Base-by-base conservation (phyloP, 164 flowering plant genomes). In the Nymphaea colorata region DNA sequence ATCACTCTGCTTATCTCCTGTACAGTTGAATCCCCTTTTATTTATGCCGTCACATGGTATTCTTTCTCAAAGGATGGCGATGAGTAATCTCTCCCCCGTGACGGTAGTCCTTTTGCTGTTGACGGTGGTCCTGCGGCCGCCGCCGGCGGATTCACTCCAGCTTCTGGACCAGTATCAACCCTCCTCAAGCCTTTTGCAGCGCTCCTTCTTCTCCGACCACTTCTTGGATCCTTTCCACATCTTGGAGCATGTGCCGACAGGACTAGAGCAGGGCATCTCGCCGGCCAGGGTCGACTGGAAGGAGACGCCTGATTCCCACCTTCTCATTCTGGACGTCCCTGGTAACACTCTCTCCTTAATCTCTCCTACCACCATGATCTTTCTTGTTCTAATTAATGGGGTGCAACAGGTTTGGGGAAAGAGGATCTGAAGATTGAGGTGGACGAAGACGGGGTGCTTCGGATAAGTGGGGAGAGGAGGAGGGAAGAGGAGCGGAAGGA, bases 401-500 rank as follows among this genome's bases (percentile, higher is more conserved):
- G 41, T 55, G 41, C 11, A 10, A 16, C 43, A 57, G 70, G 74
- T 16, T 14, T 72, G 36, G 67, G 43, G 64, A 72, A 64, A 59
- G 70, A 67, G 67, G 67, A 72, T 43, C 1, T 67, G 67, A 67
- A 67, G 63, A 64, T 67, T 0, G 67, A 67, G 59, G 67, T 72
- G 44, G 67, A 64, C 11, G 70, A 67, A 53, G 61, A 57, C 47
- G 12, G 67, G 59, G n/a, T 64, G 57, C 17, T 67, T 55, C n/a
- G 64, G 25, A 67, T 67, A 43, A 67, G 70, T 2, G 70, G 74
- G 43, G 74, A 67, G 59, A 62, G 75, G 60, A 44, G 44, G 57
- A 67, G 51, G 14, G 78, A 69, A 42, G 66, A 62, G 47, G 75
- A 66, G 62, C 47, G 66, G 64, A 69, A 69, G 36, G 69, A 44